These are phyloP conservation scores for Rhypophila decipiens DNA, from an alignment of 495 filamentous ascomycete genomes.

Conservation along the genomic window DNA sequence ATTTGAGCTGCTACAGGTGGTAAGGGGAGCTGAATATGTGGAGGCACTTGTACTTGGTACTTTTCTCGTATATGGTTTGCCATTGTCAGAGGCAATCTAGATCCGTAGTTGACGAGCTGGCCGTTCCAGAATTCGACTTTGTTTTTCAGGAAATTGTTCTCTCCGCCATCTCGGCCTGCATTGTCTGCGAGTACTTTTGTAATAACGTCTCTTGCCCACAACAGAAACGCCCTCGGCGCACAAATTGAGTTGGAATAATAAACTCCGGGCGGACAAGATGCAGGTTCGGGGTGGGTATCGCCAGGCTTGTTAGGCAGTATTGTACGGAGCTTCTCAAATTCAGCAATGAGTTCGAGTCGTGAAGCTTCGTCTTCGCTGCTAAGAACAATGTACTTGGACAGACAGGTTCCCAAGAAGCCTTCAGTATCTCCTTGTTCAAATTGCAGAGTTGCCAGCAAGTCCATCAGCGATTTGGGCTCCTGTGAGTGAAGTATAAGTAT, in stretches of 20 bases:
- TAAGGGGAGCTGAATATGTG: too few relatives aligned
- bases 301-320: background rate
- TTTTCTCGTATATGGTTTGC: too few relatives aligned
- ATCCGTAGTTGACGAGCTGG: background rate
- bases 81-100: constrained; percentile 4
- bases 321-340: constrained; percentile 2
- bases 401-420: constrained; percentile 11
- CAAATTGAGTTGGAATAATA: background rate
- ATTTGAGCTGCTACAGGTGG: too few relatives aligned
- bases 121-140: background rate
- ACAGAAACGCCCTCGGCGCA: background rate
- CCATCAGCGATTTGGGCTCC: constrained; percentile 8
- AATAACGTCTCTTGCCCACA: constrained; percentile 11
- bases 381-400: constrained; percentile 13
- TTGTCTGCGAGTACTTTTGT: background rate
- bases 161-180: background rate
- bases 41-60: too few relatives aligned
- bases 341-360: background rate
- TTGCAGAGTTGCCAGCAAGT: constrained; percentile 8
- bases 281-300: too few relatives aligned
- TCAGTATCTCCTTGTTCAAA: constrained; percentile 16
- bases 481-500: constrained; percentile 11
- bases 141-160: background rate
- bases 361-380: background rate
- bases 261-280: too few relatives aligned